Base-by-base conservation (phyloP, 441 rosid genomes). In the Erodium trifolium region DNA sequence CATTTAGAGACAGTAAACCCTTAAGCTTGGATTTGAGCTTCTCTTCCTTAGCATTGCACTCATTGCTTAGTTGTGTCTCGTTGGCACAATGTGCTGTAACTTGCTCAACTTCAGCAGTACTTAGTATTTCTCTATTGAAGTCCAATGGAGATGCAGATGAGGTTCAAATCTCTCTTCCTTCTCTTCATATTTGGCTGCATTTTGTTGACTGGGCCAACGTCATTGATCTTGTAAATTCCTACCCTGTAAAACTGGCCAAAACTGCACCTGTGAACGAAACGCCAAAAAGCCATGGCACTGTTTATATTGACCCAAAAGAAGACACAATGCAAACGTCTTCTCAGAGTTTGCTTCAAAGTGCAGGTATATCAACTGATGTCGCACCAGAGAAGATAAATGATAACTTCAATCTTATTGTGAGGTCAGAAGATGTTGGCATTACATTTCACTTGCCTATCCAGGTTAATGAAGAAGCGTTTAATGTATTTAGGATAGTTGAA, bases 181-280 rank as follows among this genome's bases (percentile, higher is more conserved):
- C 88, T 78, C 82, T 92, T 67, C 83, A 84, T 77, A 68, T 94
- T 75, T 94, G 96, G 97, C 78, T 94, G 29, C 88, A 92, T 77
- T 69, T 70, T 72, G 65, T 72, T 51, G 87, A 85, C 69, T 94
- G 97, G 97, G 77, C 72, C 65, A 76, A 71, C 71, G 74, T 89
- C 68, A 72, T 84, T 80, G 86, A 84, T 70, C 72, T 81, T 71
- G 73, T 51, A 29, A 71, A 72, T 76, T 79, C 84, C 34, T 81
- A 73, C 75, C 74, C 80, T 71, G 75, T 74, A 78, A 78, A 75
- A 78, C 72, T 82, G 65, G 72, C 75, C 76, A 78, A 72, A 72
- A 51, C 75, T 70, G 78, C 60, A 62, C 64, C 5, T 49, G 41
- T 65, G 65, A 73, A 69, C 73, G 67, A 71, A 53, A 72, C 84